Conservation (phyloP, 2,329 filamentous ascomycete genomes). For the Ophiostoma sp. region DNA sequence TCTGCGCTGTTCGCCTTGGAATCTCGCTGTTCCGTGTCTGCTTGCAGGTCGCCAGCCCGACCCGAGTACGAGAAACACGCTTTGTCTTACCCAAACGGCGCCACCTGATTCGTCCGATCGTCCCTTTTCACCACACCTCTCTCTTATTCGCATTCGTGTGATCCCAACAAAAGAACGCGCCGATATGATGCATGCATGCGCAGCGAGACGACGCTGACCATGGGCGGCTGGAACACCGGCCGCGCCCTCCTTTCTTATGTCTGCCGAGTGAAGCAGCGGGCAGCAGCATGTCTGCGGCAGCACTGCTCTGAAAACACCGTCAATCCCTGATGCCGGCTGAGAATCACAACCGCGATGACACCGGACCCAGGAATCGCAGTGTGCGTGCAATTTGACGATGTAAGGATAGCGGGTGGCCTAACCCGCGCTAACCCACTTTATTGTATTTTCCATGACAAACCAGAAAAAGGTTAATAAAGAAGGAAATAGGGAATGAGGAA, state of each 20-base stretch:
- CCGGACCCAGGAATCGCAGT: background rate
- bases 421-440: background rate
- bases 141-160: slow-evolving; percentile 23
- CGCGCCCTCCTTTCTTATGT: no score
- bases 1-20: no score
- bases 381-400: background rate
- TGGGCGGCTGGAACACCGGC: background rate
- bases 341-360: no score
- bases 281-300: no score
- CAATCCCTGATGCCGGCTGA: no score
- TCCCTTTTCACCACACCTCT: slow-evolving; percentile 7
- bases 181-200: background rate
- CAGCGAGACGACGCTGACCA: background rate
- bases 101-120: slow-evolving; percentile 6
- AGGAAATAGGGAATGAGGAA: slow-evolving; percentile 5
- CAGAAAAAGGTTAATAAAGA: slow-evolving; percentile 4
- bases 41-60: background rate
- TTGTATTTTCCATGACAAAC: background rate
- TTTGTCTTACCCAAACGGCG: slow-evolving; percentile 8
- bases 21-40: background rate
- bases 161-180: slow-evolving; percentile 13
- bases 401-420: background rate
- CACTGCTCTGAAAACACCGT: no score
- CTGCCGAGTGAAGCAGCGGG: no score
- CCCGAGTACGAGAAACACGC: slow-evolving; percentile 19